These are phyloP conservation scores for Colletotrichum tabaci DNA, from an alignment of 2,329 filamentous ascomycete genomes.

Conservation along the genomic window DNA sequence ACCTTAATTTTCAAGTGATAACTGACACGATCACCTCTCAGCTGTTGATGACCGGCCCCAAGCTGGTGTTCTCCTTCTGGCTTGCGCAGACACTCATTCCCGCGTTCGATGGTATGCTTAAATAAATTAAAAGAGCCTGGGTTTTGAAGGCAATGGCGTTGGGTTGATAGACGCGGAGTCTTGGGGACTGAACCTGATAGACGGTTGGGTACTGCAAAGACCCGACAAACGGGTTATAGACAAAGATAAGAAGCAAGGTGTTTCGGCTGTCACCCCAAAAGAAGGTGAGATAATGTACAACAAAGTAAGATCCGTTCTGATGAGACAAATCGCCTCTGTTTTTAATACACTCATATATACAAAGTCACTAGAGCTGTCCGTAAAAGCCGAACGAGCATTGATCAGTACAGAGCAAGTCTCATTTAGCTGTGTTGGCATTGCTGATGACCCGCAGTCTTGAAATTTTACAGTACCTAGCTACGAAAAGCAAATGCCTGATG, in stretches of 20 bases:
- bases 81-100: conserved; percentile 98
- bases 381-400: background rate
- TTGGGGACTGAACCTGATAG: conserved; percentile 55
- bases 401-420: background rate
- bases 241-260: conserved; percentile 24
- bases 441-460: too few relatives aligned
- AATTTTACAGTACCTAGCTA: too few relatives aligned
- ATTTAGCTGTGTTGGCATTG: too few relatives aligned
- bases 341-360: conserved; percentile 32
- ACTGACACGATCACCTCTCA: conserved; percentile 50
- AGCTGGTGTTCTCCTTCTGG: conserved; percentile 99
- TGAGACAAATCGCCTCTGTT: conserved; percentile 38
- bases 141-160: conserved; percentile 34
- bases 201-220: conserved; percentile 25
- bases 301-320: conserved; percentile 32
- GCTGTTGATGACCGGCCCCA: conserved; percentile 98
- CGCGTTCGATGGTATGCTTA: conserved; percentile 77
- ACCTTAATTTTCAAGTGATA: background rate
- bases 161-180: conserved; percentile 44
- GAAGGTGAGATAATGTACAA: conserved; percentile 41
- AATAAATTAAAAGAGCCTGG: conserved; percentile 46
- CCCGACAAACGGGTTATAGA: conserved; percentile 20
- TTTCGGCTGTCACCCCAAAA: conserved; percentile 14
- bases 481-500: too few relatives aligned
- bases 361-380: background rate